Conservation (phyloP, 2,329 filamentous ascomycete genomes). For the Coniochaeta sp. region DNA sequence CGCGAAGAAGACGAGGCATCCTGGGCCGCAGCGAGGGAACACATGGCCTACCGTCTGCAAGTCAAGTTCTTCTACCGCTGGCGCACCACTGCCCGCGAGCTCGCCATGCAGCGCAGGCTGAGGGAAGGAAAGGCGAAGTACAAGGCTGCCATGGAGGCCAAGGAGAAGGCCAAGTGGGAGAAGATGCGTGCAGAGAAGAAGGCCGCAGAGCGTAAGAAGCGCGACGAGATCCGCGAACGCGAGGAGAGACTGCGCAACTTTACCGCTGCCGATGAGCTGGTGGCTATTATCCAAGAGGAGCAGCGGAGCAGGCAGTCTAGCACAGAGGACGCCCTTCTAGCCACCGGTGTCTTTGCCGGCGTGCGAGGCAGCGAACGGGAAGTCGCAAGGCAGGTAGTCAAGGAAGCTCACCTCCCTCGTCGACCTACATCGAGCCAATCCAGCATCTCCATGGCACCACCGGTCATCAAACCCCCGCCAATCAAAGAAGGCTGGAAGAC, state of each 20-base stretch:
- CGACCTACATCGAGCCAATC: background rate
- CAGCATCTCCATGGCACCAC: conserved; percentile 1
- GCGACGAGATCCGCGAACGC: conserved; percentile 26
- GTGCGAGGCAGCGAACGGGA: conserved; percentile 30
- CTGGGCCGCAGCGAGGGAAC: conserved; percentile 40
- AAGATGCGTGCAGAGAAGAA: conserved; percentile 23
- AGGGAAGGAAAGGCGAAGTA: conserved; percentile 44
- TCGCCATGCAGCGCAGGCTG: conserved; percentile 42
- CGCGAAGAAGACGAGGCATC: conserved; percentile 41
- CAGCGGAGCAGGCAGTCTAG: conserved; percentile 23
- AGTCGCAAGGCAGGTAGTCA: conserved; percentile 27
- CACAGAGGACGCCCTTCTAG: conserved; percentile 31
- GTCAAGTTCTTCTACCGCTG: conserved; percentile 52
- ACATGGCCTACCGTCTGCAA: conserved; percentile 39
- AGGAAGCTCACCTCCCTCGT: conserved; percentile 13
- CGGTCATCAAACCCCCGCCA: conserved; percentile 6
- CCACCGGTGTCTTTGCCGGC: conserved; percentile 35
- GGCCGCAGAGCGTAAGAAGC: conserved; percentile 14
- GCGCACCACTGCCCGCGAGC: conserved; percentile 41
- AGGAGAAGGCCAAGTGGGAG: conserved; percentile 22
- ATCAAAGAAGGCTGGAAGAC: conserved; percentile 20
- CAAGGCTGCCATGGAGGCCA: conserved; percentile 31
- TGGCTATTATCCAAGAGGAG: conserved; percentile 11
- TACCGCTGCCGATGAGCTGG: conserved; percentile 7
- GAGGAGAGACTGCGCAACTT: conserved; percentile 10